Conservation (phyloP, 208 protist species). For the Wallacemonas rigidus region DNA sequence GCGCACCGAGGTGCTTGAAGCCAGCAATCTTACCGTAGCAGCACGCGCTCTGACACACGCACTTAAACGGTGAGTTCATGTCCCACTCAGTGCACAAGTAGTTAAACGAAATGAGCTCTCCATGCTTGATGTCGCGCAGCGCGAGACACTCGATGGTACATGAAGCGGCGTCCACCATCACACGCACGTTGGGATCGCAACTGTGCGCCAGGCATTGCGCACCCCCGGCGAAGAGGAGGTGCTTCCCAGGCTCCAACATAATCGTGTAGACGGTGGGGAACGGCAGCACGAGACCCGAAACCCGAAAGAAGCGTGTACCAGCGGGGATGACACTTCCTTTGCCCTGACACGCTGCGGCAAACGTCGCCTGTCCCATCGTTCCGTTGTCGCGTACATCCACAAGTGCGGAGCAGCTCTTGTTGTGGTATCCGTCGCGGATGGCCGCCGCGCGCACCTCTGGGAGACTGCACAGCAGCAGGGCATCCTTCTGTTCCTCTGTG, state of each 20-base stretch:
- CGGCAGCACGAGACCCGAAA: constrained; percentile 72
- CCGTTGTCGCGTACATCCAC: constrained; percentile 69
- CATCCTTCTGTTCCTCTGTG: constrained; percentile 42
- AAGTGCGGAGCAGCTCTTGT: constrained; percentile 50
- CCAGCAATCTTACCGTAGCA: constrained; percentile 78
- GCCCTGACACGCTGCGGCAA: constrained; percentile 34
- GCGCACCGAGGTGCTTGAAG: constrained; percentile 61
- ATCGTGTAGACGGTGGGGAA: constrained; percentile 88
- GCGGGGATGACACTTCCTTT: constrained; percentile 29
- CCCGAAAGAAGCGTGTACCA: constrained; percentile 73
- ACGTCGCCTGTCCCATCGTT: constrained; percentile 82
- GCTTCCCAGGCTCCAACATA: constrained; percentile 54
- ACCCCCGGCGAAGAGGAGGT: constrained; percentile 84
- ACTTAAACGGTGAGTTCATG: constrained; percentile 83
- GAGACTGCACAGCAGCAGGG: constrained; percentile 52
- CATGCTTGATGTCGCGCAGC: constrained; percentile 65
- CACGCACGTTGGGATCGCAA: constrained; percentile 81
- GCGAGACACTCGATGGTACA: constrained; percentile 69
- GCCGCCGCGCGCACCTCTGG: constrained; percentile 60
- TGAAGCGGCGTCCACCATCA: constrained; percentile 66
- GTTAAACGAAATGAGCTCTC: constrained; percentile 87
- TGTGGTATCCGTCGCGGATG: constrained; percentile 49
- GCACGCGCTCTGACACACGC: constrained; percentile 50
- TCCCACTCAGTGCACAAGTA: constrained; percentile 91
- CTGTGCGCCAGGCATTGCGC: constrained; percentile 88